Evolutionary conservation across 2,329 filamentous ascomycete species (phyloP).

Genomic region (Trichoderma koningiopsis): DNA sequence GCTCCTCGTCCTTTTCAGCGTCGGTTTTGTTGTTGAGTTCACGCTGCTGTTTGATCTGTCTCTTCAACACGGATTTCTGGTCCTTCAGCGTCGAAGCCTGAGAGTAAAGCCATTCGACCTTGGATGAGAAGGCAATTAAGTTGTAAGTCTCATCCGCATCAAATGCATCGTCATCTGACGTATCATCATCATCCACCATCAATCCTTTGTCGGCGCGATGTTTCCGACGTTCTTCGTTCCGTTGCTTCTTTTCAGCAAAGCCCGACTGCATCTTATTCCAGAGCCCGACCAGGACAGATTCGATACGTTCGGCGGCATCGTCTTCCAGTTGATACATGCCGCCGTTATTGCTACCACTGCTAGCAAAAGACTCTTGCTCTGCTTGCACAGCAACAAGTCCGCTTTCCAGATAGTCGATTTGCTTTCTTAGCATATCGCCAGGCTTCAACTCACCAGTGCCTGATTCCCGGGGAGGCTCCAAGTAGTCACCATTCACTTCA

Average conservation of each 20-base stretch:
- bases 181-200: conserved; percentile 58
- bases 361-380: conserved; percentile 51
- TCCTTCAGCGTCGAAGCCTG: conserved; percentile 79
- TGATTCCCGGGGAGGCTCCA: conserved; percentile 43
- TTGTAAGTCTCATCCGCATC: conserved; percentile 66
- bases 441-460: conserved; percentile 41
- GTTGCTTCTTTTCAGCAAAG: conserved; percentile 57
- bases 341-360: conserved; percentile 25
- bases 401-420: conserved; percentile 72
- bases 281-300: conserved; percentile 54
- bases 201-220: conserved; percentile 59
- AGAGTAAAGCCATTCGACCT: conserved; percentile 76
- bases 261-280: conserved; percentile 59
- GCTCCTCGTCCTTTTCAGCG: conserved; percentile 65
- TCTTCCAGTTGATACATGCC: conserved; percentile 37
- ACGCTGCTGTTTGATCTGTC: conserved; percentile 93
- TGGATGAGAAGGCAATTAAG: conserved; percentile 72
- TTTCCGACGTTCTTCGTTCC: conserved; percentile 56
- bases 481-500: conserved; percentile 51
- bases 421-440: conserved; percentile 52
- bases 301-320: conserved; percentile 52
- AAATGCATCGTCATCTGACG: conserved; percentile 63
- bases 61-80: conserved; percentile 84
- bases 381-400: conserved; percentile 62
- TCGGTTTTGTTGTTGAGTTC: conserved; percentile 90